Evolutionary conservation across 2,329 filamentous ascomycete genomes (phyloP).

Genomic region (Apiospora rasikravindrae): DNA sequence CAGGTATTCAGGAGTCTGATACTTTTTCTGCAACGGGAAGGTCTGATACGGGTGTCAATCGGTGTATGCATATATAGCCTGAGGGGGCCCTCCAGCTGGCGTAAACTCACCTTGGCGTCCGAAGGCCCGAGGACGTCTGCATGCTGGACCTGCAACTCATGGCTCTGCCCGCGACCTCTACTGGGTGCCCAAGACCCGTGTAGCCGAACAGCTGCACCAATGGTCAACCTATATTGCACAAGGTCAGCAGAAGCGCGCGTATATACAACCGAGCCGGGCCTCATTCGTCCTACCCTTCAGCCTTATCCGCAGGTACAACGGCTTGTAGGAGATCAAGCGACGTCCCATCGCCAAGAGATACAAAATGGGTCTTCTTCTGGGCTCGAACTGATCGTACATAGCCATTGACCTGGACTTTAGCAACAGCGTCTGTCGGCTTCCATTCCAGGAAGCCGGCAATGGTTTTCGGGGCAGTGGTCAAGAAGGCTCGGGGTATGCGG

Average conservation of each 20-base stretch:
- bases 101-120: conserved; percentile 72
- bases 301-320: conserved; percentile 73
- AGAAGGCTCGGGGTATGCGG: conserved; percentile 28
- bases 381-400: conserved; percentile 85
- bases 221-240: conserved; percentile 67
- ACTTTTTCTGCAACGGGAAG: conserved; percentile 96
- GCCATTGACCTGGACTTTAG: conserved; percentile 71
- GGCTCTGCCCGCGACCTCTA: conserved; percentile 69
- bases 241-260: conserved; percentile 36
- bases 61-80: neutral
- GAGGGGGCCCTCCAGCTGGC: neutral
- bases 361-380: conserved; percentile 84
- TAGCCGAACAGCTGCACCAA: conserved; percentile 80
- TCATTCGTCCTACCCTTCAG: conserved; percentile 66
- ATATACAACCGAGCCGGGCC: conserved; percentile 23
- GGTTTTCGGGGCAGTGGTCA: conserved; percentile 46
- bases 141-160: conserved; percentile 78
- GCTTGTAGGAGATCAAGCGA: conserved; percentile 80
- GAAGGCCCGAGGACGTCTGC: conserved; percentile 77
- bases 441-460: conserved; percentile 63
- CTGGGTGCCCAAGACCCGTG: conserved; percentile 78
- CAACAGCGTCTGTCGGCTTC: conserved; percentile 49
- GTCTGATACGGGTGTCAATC: conserved; percentile 56
- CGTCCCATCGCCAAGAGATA: conserved; percentile 86
- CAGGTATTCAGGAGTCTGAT: conserved; percentile 87